These are phyloP conservation scores for Leptographium wingfieldii DNA, from an alignment of 2,329 filamentous ascomycete species.

Conservation along the genomic window DNA sequence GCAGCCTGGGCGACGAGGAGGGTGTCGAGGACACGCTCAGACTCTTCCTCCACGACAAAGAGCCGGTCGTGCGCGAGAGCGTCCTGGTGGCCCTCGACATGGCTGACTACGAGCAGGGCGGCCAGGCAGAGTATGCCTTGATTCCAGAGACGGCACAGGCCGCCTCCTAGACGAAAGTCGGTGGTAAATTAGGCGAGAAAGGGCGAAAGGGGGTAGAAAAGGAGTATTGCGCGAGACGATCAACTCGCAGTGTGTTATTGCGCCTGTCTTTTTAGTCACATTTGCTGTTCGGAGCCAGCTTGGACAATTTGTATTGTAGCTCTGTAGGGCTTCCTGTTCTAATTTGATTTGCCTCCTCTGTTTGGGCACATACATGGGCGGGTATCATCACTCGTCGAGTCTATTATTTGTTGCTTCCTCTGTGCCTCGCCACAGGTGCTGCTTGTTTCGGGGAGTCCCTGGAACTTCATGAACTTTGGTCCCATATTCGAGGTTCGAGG, in stretches of 20 bases:
- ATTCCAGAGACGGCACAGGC: slow-evolving; percentile 48
- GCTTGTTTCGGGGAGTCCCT: not conserved
- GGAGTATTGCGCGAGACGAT: no score
- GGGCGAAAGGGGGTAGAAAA: not conserved
- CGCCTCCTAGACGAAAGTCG: slow-evolving; percentile 13
- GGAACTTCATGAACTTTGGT: not conserved
- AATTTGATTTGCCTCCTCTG: not conserved
- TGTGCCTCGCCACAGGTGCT: not conserved
- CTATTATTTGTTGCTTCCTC: not conserved
- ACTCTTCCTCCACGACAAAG: slow-evolving; percentile 76
- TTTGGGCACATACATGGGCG: not conserved
- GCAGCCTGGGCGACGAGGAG: slow-evolving; percentile 83
- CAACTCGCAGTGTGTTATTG: not conserved
- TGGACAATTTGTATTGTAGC: not conserved
- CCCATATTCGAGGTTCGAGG: not conserved
- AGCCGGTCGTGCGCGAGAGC: slow-evolving; percentile 88
- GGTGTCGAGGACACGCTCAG: slow-evolving; percentile 80
- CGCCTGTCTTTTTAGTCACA: not conserved
- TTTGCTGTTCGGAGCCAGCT: not conserved
- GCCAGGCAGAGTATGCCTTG: slow-evolving; percentile 81
- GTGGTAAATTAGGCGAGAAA: no score
- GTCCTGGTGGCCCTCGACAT: slow-evolving; percentile 93
- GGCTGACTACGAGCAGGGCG: slow-evolving; percentile 89
- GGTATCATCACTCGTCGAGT: not conserved
- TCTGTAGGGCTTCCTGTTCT: not conserved